These are phyloP conservation scores for Alternaria hordeiaustralica DNA, from an alignment of 2,329 filamentous ascomycete genomes.

Conservation along the genomic window DNA sequence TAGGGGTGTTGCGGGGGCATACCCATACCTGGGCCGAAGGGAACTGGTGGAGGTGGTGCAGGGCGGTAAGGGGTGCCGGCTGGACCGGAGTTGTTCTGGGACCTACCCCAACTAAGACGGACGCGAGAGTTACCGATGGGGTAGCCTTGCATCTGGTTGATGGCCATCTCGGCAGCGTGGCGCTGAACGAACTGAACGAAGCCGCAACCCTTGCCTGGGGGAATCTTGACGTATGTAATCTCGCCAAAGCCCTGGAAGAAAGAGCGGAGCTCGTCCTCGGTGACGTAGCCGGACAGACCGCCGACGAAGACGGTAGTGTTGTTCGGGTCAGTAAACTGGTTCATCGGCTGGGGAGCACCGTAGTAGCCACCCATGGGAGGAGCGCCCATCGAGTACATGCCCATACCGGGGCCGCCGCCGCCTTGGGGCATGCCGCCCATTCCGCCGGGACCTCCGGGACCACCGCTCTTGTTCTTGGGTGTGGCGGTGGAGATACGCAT, in stretches of 20 bases:
- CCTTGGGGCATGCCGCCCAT: slow-evolving; percentile 58
- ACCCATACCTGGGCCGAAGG: slow-evolving; percentile 68
- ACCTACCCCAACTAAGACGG: slow-evolving; percentile 95
- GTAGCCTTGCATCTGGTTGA: slow-evolving; percentile 99
- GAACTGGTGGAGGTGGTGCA: slow-evolving; percentile 78
- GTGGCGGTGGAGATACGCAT: slow-evolving; percentile 99
- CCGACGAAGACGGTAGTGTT: slow-evolving; percentile 99
- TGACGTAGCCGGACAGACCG: slow-evolving; percentile 95
- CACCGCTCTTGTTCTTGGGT: slow-evolving; percentile 82
- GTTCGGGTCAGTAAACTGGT: slow-evolving; percentile 99
- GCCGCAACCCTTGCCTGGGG: slow-evolving; percentile 96
- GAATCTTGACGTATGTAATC: slow-evolving; percentile 99
- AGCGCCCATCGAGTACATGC: slow-evolving; percentile 74
- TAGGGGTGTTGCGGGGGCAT: slow-evolving; percentile 69
- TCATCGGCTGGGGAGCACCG: slow-evolving; percentile 81
- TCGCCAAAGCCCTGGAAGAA: slow-evolving; percentile 99
- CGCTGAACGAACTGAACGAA: slow-evolving; percentile 99
- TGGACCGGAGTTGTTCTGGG: slow-evolving; percentile 97
- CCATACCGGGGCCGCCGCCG: slow-evolving; percentile 50
- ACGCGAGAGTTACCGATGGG: slow-evolving; percentile 98
- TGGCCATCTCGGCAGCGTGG: slow-evolving; percentile 98
- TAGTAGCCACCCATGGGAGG: slow-evolving; percentile 69
- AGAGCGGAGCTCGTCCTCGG: slow-evolving; percentile 97
- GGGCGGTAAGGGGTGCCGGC: slow-evolving; percentile 97
- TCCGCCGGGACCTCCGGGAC: slow-evolving; percentile 60